Evolutionary conservation across 495 filamentous ascomycete species (phyloP).

Genomic region (Neohortaea acidophila): DNA sequence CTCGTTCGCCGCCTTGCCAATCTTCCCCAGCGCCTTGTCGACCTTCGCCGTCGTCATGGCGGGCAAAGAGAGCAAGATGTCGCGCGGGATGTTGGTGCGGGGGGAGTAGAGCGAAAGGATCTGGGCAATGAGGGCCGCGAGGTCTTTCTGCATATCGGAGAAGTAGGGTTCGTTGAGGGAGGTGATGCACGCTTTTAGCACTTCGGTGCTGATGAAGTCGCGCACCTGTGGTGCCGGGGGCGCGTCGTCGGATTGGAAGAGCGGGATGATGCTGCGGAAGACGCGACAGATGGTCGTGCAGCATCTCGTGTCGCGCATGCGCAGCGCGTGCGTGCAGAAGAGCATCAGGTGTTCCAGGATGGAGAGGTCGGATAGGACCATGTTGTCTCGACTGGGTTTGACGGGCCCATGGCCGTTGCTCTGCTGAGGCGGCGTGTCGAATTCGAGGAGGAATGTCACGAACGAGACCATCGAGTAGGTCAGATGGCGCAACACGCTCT

Average conservation of each 20-base stretch:
- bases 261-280: conserved; percentile 65
- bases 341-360: conserved; percentile 79
- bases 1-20: conserved; percentile 36
- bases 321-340: conserved; percentile 79
- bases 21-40: conserved; percentile 42
- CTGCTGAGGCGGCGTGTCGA: conserved; percentile 21
- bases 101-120: conserved; percentile 62
- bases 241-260: conserved; percentile 44
- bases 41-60: conserved; percentile 45
- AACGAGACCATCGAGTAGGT: conserved; percentile 84
- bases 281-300: conserved; percentile 73
- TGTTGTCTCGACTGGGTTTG: conserved; percentile 26
- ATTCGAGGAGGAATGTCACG: conserved; percentile 70
- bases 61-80: conserved; percentile 42
- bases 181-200: conserved; percentile 66
- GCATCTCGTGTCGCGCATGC: conserved; percentile 80
- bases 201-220: conserved; percentile 78
- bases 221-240: conserved; percentile 55
- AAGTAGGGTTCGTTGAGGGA: conserved; percentile 91
- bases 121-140: conserved; percentile 72
- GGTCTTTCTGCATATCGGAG: conserved; percentile 87
- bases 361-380: conserved; percentile 61
- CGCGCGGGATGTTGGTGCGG: conserved; percentile 42
- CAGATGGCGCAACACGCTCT: conserved; percentile 87
- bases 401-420: conserved; percentile 13